A percentile compares a stretch with the other conserved stretches of the same genome.
These are phyloP conservation scores for Sporothrix protearum DNA, from an alignment of 2,329 filamentous ascomycete species.

Conservation along the genomic window DNA sequence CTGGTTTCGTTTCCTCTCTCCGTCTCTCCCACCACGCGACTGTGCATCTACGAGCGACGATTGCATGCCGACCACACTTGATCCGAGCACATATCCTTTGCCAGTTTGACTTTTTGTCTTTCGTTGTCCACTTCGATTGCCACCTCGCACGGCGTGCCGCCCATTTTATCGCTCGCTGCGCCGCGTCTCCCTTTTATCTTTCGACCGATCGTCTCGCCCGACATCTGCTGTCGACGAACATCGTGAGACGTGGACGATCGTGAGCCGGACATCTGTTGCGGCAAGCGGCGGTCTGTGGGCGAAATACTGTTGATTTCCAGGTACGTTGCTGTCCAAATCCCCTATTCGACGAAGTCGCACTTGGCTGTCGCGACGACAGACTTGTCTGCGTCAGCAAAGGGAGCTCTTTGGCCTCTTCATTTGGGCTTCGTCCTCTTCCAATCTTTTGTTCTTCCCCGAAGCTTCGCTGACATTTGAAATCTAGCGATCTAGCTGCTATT, in stretches of 20 bases:
- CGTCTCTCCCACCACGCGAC: conserved; percentile 11
- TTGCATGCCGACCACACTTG: neutral
- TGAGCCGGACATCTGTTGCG: neutral
- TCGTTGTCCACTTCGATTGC: neutral
- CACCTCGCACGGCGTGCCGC: neutral
- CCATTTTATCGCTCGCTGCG: neutral
- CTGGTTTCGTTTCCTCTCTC: conserved; percentile 8
- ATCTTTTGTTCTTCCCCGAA: neutral
- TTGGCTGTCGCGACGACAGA: neutral
- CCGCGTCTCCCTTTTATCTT: conserved; percentile 9
- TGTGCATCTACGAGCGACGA: conserved; percentile 2
- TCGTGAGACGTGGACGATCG: conserved; percentile 3
- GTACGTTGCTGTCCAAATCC: neutral
- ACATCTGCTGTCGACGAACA: neutral
- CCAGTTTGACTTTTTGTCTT: neutral
- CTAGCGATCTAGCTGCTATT: neutral
- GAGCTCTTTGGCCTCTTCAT: neutral
- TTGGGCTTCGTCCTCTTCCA: neutral
- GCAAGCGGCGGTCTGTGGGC: neutral
- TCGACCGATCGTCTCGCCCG: neutral
- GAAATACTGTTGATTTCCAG: neutral
- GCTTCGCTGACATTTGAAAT: neutral
- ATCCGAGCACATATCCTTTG: neutral
- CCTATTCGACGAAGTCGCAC: neutral
- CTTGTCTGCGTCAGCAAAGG: neutral